phyloP scores from a whole-genome alignment of 2,329 filamentous ascomycete genomes.

The Claviceps pazoutovae region DNA sequence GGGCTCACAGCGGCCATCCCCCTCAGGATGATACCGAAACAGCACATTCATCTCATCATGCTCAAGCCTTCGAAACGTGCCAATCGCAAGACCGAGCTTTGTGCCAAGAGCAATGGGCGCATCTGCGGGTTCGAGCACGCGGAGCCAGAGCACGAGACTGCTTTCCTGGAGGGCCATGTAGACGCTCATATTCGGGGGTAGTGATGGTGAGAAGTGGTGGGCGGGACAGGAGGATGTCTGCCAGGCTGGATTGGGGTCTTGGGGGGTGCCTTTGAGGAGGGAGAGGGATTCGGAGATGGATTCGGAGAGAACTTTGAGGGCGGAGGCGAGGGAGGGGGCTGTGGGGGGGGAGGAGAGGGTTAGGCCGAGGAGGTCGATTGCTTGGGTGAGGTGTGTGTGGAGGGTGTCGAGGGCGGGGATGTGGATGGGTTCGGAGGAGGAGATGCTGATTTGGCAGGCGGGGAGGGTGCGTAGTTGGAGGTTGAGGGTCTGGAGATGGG shows the following conservation, averaged over 20 bases:
- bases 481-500: slow-evolving; percentile 48
- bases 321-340: slow-evolving; percentile 40
- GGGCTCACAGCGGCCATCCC: slow-evolving; percentile 15
- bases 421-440: slow-evolving; percentile 36
- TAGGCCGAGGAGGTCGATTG: slow-evolving; percentile 69
- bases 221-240: slow-evolving; percentile 28
- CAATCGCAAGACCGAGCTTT: slow-evolving; percentile 57
- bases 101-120: slow-evolving; percentile 46
- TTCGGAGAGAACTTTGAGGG: slow-evolving; percentile 41
- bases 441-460: slow-evolving; percentile 32
- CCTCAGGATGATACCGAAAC: slow-evolving; percentile 46
- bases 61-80: slow-evolving; percentile 46
- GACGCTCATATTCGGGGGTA: slow-evolving; percentile 56
- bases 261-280: slow-evolving; percentile 40
- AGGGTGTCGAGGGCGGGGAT: slow-evolving; percentile 60
- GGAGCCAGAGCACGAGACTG: slow-evolving; percentile 53
- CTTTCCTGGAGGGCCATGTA: slow-evolving; percentile 57
- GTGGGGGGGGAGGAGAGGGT: slow-evolving; percentile 47
- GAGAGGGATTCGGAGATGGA: slow-evolving; percentile 38
- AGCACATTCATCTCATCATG: slow-evolving; percentile 71
- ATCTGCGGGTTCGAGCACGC: slow-evolving; percentile 54
- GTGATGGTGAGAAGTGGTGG: slow-evolving; percentile 27
- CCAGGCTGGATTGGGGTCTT: slow-evolving; percentile 28
- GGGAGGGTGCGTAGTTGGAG: slow-evolving; percentile 61
- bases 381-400: slow-evolving; percentile 65